phyloP scores from a whole-genome alignment of 768 basidiomycete genomes.

The Lactifluus subvellereus region DNA sequence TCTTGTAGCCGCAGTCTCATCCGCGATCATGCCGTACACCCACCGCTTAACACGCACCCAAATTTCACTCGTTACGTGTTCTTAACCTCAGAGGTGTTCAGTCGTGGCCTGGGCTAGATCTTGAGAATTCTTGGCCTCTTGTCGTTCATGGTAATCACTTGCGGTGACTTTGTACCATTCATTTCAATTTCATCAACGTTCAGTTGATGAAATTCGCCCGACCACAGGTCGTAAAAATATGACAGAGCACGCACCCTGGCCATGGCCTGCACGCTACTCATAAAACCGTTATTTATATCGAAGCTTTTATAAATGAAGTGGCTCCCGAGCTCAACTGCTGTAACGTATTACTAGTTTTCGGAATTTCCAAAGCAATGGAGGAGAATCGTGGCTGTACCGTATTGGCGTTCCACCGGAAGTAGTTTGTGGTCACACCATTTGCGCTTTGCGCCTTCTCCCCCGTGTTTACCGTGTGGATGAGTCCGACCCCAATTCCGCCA shows the following conservation, averaged over 20 bases:
- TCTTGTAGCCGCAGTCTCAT: background rate
- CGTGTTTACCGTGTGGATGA: slow-evolving; percentile 2
- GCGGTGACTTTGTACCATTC: background rate
- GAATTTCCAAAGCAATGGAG: slow-evolving; percentile 1
- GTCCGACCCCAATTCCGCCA: slow-evolving; percentile 16
- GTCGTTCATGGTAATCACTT: background rate
- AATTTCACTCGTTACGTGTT: slow-evolving; percentile 5
- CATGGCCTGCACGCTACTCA: background rate
- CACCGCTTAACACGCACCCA: background rate
- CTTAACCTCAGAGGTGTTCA: background rate
- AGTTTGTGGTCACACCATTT: background rate
- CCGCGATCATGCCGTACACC: slow-evolving; percentile 4
- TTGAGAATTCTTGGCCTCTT: background rate
- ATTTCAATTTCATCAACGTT: background rate
- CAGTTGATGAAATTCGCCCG: background rate
- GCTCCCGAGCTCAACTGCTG: slow-evolving; percentile 15
- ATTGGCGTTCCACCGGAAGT: background rate
- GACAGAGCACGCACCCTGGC: background rate
- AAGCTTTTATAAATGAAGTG: background rate
- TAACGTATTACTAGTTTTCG: background rate
- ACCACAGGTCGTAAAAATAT: background rate
- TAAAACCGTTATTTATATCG: background rate
- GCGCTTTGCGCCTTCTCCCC: background rate
- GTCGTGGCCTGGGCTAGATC: background rate
- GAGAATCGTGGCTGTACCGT: slow-evolving; percentile 7